A percentile compares a stretch with the other conserved stretches of the same genome.
Conservation (phyloP, 495 filamentous ascomycete genomes). For the Penicillium cosmopolitanum region DNA sequence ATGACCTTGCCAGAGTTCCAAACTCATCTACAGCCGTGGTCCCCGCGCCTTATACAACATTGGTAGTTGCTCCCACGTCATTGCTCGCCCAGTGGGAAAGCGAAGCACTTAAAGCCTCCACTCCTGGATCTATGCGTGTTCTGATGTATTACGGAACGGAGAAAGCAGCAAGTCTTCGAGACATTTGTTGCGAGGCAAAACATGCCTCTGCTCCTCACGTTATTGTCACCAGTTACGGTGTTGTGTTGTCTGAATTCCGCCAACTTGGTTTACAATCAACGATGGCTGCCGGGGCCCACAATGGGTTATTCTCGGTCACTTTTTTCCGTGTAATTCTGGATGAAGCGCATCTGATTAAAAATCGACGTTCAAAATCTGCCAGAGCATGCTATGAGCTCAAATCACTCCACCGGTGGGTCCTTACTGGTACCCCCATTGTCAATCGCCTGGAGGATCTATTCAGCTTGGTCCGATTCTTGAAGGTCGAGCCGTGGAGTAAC, state of each 20-base stretch:
- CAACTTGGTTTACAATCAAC: constrained; percentile 59
- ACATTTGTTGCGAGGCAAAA: constrained; percentile 68
- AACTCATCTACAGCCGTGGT: constrained; percentile 55
- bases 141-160: constrained; percentile 91
- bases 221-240: constrained; percentile 95
- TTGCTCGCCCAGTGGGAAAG: constrained; percentile 95
- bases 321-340: constrained; percentile 96
- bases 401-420: constrained; percentile 85
- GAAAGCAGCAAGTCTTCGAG: constrained; percentile 73
- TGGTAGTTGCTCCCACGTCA: constrained; percentile 95
- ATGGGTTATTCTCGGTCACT: constrained; percentile 85
- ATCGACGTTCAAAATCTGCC: constrained; percentile 84
- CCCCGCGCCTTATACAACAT: constrained; percentile 81
- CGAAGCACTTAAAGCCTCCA: constrained; percentile 87
- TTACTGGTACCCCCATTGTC: constrained; percentile 96
- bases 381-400: constrained; percentile 89
- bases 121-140: constrained; percentile 76
- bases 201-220: constrained; percentile 83
- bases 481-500: constrained; percentile 96
- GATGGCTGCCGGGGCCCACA: constrained; percentile 60
- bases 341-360: constrained; percentile 94
- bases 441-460: constrained; percentile 98
- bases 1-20: constrained; percentile 62
- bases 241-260: constrained; percentile 86
- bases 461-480: constrained; percentile 85